Evolutionary conservation across 2,329 filamentous ascomycete species (phyloP), one percentile per base, ranked within the genome.

Genomic region (Coniochaeta ligniaria): DNA sequence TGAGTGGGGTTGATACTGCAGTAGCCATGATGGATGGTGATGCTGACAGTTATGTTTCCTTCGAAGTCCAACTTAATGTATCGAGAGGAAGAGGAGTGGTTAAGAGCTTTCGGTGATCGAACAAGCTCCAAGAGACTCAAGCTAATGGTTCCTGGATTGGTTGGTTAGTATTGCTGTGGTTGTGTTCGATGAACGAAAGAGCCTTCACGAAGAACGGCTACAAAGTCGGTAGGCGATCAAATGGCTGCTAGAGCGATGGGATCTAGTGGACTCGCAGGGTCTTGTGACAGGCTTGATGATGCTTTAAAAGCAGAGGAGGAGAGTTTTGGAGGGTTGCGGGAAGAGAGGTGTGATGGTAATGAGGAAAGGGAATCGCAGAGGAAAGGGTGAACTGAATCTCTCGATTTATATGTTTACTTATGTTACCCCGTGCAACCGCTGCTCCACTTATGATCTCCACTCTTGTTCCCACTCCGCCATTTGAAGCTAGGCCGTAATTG

Each of bases 1-100:
- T 98, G 74, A 95, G 83, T 63, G 95, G 95, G 63, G 95, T 98
- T 70, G 92, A 90, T 76, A 97, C 86, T 75, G 88, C 75, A 63
- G 78, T 90, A 74, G 94, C 92, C 94, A 98, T 98, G 74, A 69
- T 83, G 76, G 36, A 58, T 17, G 36, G 5, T 47, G 33, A 75
- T 73, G 69, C 64, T 65, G 62, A 69, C 70, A 71, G 17, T 57
- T 16, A 57, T 36, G 31, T 38, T 72, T 77, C 72, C 69, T 66
- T 75, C 76, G 76, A 80, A 74, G 72, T 75, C 75, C 75, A 80
- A 78, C 59, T 72, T 66, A 80, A 79, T 79, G 77, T 76, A 73
- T 79, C 74, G 68, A 70, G 64, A 63, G 75, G 76, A 74, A 72
- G 70, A 69, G 60, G 20, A 22, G 47, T 28, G 6, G 17, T 52